Percentiles rank a stretch among this genome's conserved stretches.
phyloP scores from a whole-genome alignment of 2,329 filamentous ascomycete species.

The Stagonosporopsis chrysanthemi region DNA sequence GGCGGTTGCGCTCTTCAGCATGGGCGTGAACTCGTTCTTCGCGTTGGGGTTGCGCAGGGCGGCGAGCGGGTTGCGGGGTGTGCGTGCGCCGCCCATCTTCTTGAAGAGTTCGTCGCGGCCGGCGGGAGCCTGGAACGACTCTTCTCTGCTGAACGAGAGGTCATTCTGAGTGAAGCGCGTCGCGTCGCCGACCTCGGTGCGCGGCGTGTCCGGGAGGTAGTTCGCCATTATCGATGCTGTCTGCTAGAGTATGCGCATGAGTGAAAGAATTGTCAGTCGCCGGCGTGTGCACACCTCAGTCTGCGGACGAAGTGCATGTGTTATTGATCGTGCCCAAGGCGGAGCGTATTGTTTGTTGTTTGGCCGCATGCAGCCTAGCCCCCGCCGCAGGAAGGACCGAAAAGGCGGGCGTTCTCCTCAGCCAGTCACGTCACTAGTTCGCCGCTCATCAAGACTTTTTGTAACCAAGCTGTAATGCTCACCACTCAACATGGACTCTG shows the following conservation, averaged over 20 bases:
- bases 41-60: constrained; percentile 60
- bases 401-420: constrained; percentile 11
- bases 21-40: constrained; percentile 86
- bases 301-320: constrained; percentile 16
- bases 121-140: constrained; percentile 82
- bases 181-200: constrained; percentile 82
- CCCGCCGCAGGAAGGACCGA: constrained; percentile 23
- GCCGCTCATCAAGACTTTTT: constrained; percentile 23
- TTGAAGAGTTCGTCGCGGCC: constrained; percentile 75
- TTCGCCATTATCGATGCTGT: constrained; percentile 51
- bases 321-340: constrained; percentile 21
- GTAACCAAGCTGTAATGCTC: constrained; percentile 30
- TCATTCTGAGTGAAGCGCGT: constrained; percentile 73
- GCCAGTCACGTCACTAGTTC: constrained; percentile 33
- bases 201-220: constrained; percentile 78
- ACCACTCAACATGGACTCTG: constrained; percentile 20
- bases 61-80: constrained; percentile 77
- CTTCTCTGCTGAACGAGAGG: constrained; percentile 85
- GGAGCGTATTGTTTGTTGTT: constrained; percentile 32
- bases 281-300: constrained; percentile 24
- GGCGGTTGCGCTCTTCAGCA: constrained; percentile 84
- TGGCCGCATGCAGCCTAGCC: constrained; percentile 7
- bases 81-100: constrained; percentile 71
- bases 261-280: constrained; percentile 34
- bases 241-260: constrained; percentile 37